Base-by-base conservation (phyloP, 164 flowering plant species). In the Annona squamosa region DNA sequence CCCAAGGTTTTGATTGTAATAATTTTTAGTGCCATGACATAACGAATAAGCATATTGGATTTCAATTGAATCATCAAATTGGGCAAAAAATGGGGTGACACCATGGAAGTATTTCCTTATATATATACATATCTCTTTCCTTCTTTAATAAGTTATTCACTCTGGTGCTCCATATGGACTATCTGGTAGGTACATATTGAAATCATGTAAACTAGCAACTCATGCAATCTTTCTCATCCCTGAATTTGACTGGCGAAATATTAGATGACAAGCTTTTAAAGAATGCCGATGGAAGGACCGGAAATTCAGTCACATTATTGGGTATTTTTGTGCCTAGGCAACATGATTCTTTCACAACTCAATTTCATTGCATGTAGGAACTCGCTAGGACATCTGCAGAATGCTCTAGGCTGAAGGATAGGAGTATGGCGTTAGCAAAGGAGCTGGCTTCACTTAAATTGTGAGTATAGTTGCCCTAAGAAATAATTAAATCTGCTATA, bases 391-490 rank as follows among this genome's bases (percentile, higher is more conserved):
- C 87, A 16, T 74, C 81, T 16, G 63, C 77, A 46, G 91, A 89
- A 71, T 82, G 90, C 83, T 78, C 76, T 47, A 89, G 77, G 77
- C 75, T 87, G 76, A 88, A 90, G 76, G 89, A 90, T 69, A 90
- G 87, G 76, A 90, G 83, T 77, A 77, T 90, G 85, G 90, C 90
- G 2, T 76, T 95, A 77, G 97, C 93, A 69, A 95, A 93, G 84
- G 99, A 96, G 80, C 89, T 93, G 73, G 97, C 92, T 17, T 82
- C 97, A 70, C 78, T 93, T 18, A 93, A 93, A 84, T 77, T 93
- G 98, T 96, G 72, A 82, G 91, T 72, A 52, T 2, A 76, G 2
- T 18, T 68, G 12, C 18, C 67, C 74, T 70, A 64, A 67, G 48
- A 16, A 71, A 19, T 48, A 66, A 42, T 12, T 77, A 26, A 74